phyloP scores from a whole-genome alignment of 2,329 filamentous ascomycete species.

The Trichoderma atroviride region DNA sequence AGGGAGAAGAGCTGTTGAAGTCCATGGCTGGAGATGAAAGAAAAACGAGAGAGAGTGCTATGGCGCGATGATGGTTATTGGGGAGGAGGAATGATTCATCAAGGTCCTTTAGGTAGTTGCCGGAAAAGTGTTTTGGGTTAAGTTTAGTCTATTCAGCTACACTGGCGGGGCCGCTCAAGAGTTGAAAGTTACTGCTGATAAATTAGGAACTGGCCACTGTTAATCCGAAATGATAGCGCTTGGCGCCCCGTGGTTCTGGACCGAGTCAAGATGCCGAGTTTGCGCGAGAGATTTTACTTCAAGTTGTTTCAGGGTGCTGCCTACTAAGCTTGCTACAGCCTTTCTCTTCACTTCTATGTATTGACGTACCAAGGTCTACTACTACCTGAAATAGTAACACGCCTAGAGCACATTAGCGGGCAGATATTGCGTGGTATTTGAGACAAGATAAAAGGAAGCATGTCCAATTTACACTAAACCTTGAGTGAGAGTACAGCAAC shows the following conservation, averaged over 20 bases:
- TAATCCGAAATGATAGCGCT: not conserved
- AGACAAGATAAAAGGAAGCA: not conserved
- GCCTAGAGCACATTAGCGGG: not conserved
- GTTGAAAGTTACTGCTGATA: slow-evolving; percentile 17
- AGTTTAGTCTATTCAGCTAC: slow-evolving; percentile 10
- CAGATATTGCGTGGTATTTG: not conserved
- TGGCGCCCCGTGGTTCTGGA: not conserved
- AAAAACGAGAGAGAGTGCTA: not conserved
- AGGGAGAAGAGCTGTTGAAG: slow-evolving; percentile 67
- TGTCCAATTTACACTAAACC: not conserved
- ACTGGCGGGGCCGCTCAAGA: slow-evolving; percentile 13
- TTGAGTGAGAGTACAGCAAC: not conserved
- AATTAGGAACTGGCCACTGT: not conserved
- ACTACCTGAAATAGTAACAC: not conserved
- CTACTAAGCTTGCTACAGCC: not conserved
- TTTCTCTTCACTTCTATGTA: not conserved
- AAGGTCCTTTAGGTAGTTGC: not conserved
- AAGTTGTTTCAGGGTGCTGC: not conserved
- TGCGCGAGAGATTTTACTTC: not conserved
- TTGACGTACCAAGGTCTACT: not conserved
- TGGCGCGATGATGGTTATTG: not conserved
- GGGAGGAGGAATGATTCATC: not conserved
- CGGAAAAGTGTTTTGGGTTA: slow-evolving; percentile 22
- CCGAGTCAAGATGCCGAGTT: not conserved
- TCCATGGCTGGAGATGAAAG: slow-evolving; percentile 51